phyloP scores from a whole-genome alignment of 345 rosid genomes.

The Syzygium aromaticum region DNA sequence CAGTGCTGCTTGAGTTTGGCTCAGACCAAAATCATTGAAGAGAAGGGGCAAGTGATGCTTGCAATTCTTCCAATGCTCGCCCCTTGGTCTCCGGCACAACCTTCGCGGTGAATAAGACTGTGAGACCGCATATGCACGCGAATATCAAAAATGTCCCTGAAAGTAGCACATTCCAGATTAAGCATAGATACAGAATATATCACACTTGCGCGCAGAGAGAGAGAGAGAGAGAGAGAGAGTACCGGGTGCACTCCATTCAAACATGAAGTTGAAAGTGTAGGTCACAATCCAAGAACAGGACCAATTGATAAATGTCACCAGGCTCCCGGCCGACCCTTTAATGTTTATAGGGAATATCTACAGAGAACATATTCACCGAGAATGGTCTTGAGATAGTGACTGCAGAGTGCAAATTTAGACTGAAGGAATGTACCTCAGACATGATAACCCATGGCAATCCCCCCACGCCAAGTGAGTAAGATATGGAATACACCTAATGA shows the following conservation, averaged over 20 bases:
- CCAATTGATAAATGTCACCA: conserved; percentile 36
- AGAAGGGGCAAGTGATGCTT: conserved; percentile 7
- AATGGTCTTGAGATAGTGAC: not conserved
- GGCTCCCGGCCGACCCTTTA: conserved; percentile 48
- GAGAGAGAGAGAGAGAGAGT: not conserved
- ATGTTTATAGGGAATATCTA: conserved; percentile 52
- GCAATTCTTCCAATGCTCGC: conserved; percentile 49
- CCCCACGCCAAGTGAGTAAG: conserved; percentile 5
- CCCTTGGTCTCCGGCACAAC: conserved; percentile 67
- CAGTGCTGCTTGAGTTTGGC: not conserved
- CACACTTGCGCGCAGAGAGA: no score
- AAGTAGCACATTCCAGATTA: not conserved
- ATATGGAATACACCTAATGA: conserved; percentile 1
- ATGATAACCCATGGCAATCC: conserved; percentile 18
- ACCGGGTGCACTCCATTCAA: conserved; percentile 47
- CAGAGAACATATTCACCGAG: not conserved
- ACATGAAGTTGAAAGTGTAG: conserved; percentile 42
- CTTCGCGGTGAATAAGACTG: conserved; percentile 27
- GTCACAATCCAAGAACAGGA: conserved; percentile 34
- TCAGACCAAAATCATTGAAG: not conserved
- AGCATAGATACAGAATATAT: not conserved
- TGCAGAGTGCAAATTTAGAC: not conserved
- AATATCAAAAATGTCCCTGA: conserved; percentile 54
- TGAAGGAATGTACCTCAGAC: conserved; percentile 12
- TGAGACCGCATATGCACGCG: conserved; percentile 11